These are phyloP conservation scores for Agrocybe praecox DNA, from an alignment of 768 basidiomycete species.

Conservation along the genomic window DNA sequence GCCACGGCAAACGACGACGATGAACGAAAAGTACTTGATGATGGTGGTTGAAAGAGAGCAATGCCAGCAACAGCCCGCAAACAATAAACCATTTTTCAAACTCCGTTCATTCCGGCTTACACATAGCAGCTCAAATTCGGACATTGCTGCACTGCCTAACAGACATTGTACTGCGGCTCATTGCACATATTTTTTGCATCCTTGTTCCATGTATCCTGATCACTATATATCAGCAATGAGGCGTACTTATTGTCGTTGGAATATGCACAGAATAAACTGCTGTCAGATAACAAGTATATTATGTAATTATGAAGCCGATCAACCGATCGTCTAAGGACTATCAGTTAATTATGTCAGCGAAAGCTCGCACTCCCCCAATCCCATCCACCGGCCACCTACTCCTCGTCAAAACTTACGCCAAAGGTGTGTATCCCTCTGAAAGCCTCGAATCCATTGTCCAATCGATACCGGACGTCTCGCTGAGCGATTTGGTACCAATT, in stretches of 20 bases:
- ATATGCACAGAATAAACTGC: no score
- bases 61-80: slow-evolving; percentile 18
- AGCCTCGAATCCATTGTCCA: slow-evolving; percentile 15
- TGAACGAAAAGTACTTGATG: slow-evolving; percentile 33
- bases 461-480: slow-evolving; percentile 9
- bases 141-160: neutral
- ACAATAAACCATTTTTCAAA: slow-evolving; percentile 25
- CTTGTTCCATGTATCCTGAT: no score
- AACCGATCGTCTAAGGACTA: neutral
- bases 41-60: slow-evolving; percentile 37
- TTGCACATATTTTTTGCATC: no score
- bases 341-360: slow-evolving; percentile 37
- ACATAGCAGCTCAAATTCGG: neutral
- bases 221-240: no score
- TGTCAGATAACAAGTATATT: neutral
- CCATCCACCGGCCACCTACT: slow-evolving; percentile 28
- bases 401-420: slow-evolving; percentile 37
- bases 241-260: no score
- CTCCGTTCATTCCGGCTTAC: slow-evolving; percentile 28
- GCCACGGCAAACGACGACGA: slow-evolving; percentile 38
- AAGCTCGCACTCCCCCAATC: slow-evolving; percentile 20
- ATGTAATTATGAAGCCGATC: neutral
- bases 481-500: slow-evolving; percentile 23
- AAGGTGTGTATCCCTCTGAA: slow-evolving; percentile 38
- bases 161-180: no score